phyloP scores from a whole-genome alignment of 441 rosid species.

The Pelargonium australe region DNA sequence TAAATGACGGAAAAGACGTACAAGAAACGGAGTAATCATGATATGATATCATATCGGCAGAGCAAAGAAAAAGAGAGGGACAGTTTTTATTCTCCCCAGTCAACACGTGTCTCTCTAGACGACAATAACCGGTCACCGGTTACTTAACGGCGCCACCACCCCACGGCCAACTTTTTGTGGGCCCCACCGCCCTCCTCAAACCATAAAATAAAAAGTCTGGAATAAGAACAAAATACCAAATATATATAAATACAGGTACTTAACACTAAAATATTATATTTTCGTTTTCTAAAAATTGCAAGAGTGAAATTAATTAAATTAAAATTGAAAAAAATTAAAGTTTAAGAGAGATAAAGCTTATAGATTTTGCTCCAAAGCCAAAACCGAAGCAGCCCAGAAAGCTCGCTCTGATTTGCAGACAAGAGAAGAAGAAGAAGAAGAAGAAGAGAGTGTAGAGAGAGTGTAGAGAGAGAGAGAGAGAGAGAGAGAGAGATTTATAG shows the following conservation, averaged over 20 bases:
- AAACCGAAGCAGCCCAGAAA: constrained; percentile 23
- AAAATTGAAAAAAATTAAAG: neutral
- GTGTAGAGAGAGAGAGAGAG: constrained; percentile 12
- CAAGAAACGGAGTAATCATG: neutral
- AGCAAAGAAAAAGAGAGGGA: neutral
- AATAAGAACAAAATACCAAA: neutral
- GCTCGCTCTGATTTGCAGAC: constrained; percentile 67
- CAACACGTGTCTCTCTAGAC: neutral
- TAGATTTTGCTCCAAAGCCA: constrained; percentile 42
- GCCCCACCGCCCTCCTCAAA: neutral
- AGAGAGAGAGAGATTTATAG: constrained; percentile 20
- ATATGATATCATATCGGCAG: neutral
- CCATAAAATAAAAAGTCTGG: neutral
- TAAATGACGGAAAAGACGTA: neutral
- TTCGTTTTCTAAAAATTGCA: no score
- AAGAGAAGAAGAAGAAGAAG: constrained; percentile 35
- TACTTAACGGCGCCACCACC: constrained; percentile 1
- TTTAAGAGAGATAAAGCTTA: constrained; percentile 19
- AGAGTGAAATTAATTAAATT: no score
- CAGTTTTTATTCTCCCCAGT: neutral
- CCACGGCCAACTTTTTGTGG: constrained; percentile 3
- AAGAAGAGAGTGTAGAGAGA: neutral
- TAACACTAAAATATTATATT: neutral
- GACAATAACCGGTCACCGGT: constrained; percentile 1
- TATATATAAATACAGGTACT: neutral